A percentile compares a stretch with the other conserved stretches of the same genome.
Conservation (phyloP, 2,329 filamentous ascomycete species). For the Fonsecaea multimorphosa region DNA sequence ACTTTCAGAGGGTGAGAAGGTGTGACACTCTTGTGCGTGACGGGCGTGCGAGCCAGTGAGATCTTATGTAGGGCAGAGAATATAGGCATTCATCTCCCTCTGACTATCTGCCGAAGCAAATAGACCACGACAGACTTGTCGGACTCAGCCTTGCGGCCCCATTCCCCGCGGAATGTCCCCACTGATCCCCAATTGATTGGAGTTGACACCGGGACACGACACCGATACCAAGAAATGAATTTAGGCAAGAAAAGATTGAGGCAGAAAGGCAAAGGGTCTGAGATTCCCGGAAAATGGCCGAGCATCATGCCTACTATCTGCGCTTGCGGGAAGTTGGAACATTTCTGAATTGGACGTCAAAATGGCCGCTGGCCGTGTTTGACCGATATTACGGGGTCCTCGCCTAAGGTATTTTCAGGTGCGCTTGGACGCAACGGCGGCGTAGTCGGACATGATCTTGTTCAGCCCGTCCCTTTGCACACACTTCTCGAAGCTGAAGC, state of each 20-base stretch:
- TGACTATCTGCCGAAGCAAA: slow-evolving; percentile 12
- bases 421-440: slow-evolving; percentile 36
- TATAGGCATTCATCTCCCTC: neutral
- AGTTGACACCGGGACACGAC: neutral
- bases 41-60: neutral
- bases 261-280: slow-evolving; percentile 22
- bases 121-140: neutral
- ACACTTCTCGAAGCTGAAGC: slow-evolving; percentile 63
- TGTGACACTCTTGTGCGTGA: neutral
- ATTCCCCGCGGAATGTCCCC: slow-evolving; percentile 11
- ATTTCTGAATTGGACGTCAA: neutral
- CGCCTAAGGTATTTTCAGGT: slow-evolving; percentile 17
- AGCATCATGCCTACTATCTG: neutral
- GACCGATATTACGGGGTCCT: neutral
- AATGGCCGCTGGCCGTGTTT: neutral
- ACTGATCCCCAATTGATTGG: slow-evolving; percentile 6
- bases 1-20: neutral
- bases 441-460: slow-evolving; percentile 56
- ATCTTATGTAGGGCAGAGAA: slow-evolving; percentile 12
- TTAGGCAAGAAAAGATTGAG: slow-evolving; percentile 31
- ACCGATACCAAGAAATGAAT: slow-evolving; percentile 18
- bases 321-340: neutral
- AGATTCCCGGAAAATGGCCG: slow-evolving; percentile 11
- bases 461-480: slow-evolving; percentile 60
- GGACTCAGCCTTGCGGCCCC: slow-evolving; percentile 15